These are phyloP conservation scores for Ceratocystiopsis brevicomis DNA, from an alignment of 2,329 filamentous ascomycete species.

Conservation along the genomic window DNA sequence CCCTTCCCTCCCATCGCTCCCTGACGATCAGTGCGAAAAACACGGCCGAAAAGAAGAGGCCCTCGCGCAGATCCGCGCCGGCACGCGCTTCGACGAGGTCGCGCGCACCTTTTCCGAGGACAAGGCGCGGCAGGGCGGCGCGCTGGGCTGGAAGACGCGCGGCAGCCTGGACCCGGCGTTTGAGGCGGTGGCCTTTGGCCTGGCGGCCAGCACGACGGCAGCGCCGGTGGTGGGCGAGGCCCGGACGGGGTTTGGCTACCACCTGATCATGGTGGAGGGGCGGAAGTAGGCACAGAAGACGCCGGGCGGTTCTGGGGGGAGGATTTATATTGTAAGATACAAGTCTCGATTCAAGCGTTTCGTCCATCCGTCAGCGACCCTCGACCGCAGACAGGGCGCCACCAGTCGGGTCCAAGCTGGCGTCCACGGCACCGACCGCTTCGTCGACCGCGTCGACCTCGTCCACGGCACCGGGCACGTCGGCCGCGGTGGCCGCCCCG, in stretches of 20 bases:
- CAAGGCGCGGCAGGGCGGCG: slow-evolving; percentile 53
- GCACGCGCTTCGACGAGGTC: slow-evolving; percentile 56
- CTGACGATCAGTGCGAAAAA: slow-evolving; percentile 45
- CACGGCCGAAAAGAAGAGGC: slow-evolving; percentile 63
- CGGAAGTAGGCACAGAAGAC: slow-evolving; percentile 21
- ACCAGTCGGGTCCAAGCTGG: too few relatives aligned
- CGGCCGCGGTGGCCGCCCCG: too few relatives aligned
- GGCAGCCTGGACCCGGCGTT: slow-evolving; percentile 50
- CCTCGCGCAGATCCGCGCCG: slow-evolving; percentile 42
- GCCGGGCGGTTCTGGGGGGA: too few relatives aligned
- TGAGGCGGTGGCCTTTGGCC: slow-evolving; percentile 50
- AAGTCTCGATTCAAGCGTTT: too few relatives aligned
- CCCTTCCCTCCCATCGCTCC: too few relatives aligned
- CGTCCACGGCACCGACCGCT: background rate
- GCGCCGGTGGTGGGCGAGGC: slow-evolving; percentile 49
- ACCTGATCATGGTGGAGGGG: slow-evolving; percentile 59
- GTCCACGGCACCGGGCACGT: background rate
- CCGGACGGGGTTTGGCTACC: slow-evolving; percentile 61
- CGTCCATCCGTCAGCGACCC: too few relatives aligned
- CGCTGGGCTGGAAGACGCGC: slow-evolving; percentile 54
- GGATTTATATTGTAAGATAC: too few relatives aligned
- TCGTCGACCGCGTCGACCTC: background rate
- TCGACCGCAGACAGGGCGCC: too few relatives aligned
- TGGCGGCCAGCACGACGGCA: slow-evolving; percentile 45
- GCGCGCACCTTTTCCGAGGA: slow-evolving; percentile 57